Evolutionary conservation across 1,284 basidiomycete species (phyloP).

Genomic region (Microbotryum violaceum): DNA sequence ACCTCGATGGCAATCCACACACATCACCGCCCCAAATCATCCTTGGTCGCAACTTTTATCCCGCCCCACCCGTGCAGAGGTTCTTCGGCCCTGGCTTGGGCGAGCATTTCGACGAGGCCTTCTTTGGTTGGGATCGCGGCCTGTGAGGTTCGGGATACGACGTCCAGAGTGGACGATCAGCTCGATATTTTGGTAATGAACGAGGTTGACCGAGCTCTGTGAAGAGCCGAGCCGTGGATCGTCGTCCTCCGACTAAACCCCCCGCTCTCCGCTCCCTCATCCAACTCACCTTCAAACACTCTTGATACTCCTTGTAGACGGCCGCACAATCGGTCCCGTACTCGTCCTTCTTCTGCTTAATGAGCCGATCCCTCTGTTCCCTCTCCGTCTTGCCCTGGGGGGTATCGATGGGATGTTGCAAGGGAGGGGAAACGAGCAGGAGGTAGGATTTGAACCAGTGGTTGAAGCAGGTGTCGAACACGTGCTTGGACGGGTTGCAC

Average conservation of each 20-base stretch:
- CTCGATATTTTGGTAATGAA: background rate
- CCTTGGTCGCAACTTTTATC: constrained; percentile 28
- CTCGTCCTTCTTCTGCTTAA: constrained; percentile 54
- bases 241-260: too few relatives aligned
- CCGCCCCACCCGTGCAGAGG: constrained; percentile 48
- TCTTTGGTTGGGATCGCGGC: constrained; percentile 72
- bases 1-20: background rate
- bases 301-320: constrained; percentile 68
- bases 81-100: constrained; percentile 72
- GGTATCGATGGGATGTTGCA: constrained; percentile 13
- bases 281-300: constrained; percentile 61
- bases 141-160: constrained; percentile 44
- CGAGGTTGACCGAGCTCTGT: background rate
- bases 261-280: too few relatives aligned
- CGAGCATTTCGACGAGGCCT: constrained; percentile 58
- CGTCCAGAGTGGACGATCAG: too few relatives aligned
- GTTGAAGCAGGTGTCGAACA: constrained; percentile 91
- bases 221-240: background rate
- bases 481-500: constrained; percentile 81
- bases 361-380: constrained; percentile 45
- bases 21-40: constrained; percentile 2
- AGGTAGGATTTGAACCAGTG: constrained; percentile 93
- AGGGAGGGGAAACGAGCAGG: constrained; percentile 18
- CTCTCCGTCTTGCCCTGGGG: constrained; percentile 39
- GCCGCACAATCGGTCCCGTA: constrained; percentile 74